Evolutionary conservation across 108 stramenopile genomes (phyloP).

Genomic region (Nitzschia inconspicua): DNA sequence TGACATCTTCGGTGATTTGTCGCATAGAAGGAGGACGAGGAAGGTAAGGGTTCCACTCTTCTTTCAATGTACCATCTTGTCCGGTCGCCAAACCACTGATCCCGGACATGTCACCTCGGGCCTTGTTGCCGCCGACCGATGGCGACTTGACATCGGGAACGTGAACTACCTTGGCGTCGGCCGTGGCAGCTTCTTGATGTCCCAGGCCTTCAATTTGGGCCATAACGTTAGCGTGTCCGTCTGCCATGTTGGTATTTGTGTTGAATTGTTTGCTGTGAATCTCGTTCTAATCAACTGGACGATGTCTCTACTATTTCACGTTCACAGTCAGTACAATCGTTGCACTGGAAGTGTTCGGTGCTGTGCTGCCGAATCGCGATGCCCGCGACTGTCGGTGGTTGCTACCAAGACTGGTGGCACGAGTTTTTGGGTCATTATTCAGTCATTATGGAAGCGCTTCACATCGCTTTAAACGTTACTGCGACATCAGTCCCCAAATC

Average conservation of each 20-base stretch:
- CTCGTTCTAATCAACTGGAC: no score
- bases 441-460: no score
- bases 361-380: no score
- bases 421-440: no score
- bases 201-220: constrained; percentile 21
- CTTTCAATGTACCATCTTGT: constrained; percentile 28
- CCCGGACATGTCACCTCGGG: constrained; percentile 9
- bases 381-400: no score
- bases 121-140: neutral
- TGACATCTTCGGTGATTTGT: constrained; percentile 5
- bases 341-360: no score
- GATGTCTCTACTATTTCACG: no score
- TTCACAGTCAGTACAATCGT: no score
- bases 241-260: neutral
- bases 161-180: constrained; percentile 14
- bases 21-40: constrained; percentile 39
- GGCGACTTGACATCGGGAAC: neutral
- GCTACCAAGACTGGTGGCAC: no score
- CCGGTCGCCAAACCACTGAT: neutral
- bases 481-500: no score
- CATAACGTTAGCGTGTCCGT: constrained; percentile 8
- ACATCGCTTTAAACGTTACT: no score
- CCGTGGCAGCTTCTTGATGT: constrained; percentile 19
- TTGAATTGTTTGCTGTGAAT: no score
- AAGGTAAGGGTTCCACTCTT: constrained; percentile 30